Percentiles rank a stretch among this genome's conserved stretches.
Evolutionary conservation across 257 asterid genomes (phyloP).

Genomic region (Phtheirospermum japonicum): DNA sequence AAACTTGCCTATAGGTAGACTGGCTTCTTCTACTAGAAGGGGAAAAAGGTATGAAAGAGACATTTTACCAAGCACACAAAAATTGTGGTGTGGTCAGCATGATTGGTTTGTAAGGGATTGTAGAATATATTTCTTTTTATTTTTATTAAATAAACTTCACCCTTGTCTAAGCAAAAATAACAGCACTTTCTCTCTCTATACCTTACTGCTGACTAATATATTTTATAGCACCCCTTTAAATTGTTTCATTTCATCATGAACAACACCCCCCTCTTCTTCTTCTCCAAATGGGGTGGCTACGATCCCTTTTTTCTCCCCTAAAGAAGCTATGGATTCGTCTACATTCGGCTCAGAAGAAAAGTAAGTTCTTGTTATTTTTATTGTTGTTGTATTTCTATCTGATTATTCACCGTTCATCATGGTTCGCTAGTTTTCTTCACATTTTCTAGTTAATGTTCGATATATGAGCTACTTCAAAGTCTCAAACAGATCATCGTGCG

Average conservation of each 20-base stretch:
- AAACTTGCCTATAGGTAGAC: constrained; percentile 39
- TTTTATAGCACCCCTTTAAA: constrained; percentile 20
- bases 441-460: background rate
- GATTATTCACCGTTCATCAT: background rate
- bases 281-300: constrained; percentile 85
- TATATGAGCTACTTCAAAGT: constrained; percentile 1
- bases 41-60: constrained; percentile 46
- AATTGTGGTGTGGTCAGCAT: constrained; percentile 32
- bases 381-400: background rate
- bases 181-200: constrained; percentile 30
- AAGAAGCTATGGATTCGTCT: constrained; percentile 87
- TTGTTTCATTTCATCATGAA: constrained; percentile 44
- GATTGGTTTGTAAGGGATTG: constrained; percentile 54
- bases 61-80: constrained; percentile 50
- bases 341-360: constrained; percentile 66
- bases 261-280: constrained; percentile 37
- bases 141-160: constrained; percentile 49
- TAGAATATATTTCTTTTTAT: constrained; percentile 10
- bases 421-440: background rate
- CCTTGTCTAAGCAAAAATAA: constrained; percentile 78
- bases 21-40: constrained; percentile 50
- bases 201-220: constrained; percentile 32
- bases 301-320: constrained; percentile 85
- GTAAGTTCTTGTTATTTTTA: constrained; percentile 36
- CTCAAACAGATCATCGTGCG: constrained; percentile 1